Base-by-base conservation (phyloP, 257 asterid genomes). In the Petunia secreta region DNA sequence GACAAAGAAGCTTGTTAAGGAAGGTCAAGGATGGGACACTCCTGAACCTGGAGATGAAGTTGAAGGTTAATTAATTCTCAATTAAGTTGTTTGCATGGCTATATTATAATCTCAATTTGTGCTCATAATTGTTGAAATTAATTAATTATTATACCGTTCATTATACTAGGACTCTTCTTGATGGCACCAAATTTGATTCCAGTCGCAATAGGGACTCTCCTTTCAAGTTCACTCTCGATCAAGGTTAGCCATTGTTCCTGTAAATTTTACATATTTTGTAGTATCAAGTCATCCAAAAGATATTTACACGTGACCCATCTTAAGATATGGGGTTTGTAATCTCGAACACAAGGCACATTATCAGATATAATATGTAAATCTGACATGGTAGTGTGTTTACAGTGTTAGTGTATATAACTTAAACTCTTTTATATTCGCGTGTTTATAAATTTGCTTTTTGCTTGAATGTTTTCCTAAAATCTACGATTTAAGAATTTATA, bases 111-210 rank as follows among this genome's bases (percentile, higher is more conserved):
- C 34, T 41, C 13, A 25, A 14, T 38, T 38, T 36, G 37, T 53
- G 63, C 62, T 75, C 9, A 4, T 2, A 41, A 3, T 5, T 11
- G 3, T 41, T 59, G 4, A 48, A 3, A 60, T 67, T 14, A 36
- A 3, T 55, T 55, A 8, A n/a, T 8, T 74, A 40, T 58, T 84
- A 90, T 25, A 25, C 25, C 25, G 94, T 90, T 71, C 92, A 90
- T 77, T 88, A 88, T 16, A 87, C 88, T 5, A 92, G 94, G 14
- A 88, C 91, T 14, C 65, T 90, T 84, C 85, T 88, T 14, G 92
- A 90, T 77, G 92, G 91, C 1, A 90, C 92, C 11, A 79, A 90
- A 78, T 90, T 90, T 69, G 94, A 90, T 75, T 90, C 94, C 1
- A 90, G 92, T 74, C 90, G 89, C 38, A 91, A 90, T 69, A 80